phyloP scores from a whole-genome alignment of 768 basidiomycete species.

The Suillus luteus region DNA sequence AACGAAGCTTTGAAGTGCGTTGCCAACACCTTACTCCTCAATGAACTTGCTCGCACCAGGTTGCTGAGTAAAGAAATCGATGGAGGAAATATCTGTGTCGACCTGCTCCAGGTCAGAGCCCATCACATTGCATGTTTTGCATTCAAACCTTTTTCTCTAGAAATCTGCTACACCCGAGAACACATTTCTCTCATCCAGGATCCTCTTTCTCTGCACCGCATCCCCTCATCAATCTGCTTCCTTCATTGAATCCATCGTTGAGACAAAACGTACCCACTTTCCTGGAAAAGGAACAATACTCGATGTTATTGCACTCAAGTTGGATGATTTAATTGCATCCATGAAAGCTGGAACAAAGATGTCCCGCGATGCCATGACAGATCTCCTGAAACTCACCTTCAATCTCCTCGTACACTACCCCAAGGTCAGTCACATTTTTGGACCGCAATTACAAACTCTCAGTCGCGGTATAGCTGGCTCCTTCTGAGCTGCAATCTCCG shows the following conservation, averaged over 20 bases:
- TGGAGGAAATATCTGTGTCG: constrained; percentile 59
- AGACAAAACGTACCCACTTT: constrained; percentile 56
- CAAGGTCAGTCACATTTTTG: constrained; percentile 46
- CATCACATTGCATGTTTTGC: constrained; percentile 18
- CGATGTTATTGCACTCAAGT: constrained; percentile 61
- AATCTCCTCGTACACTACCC: constrained; percentile 84
- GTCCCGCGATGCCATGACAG: constrained; percentile 74
- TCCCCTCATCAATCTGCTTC: constrained; percentile 45
- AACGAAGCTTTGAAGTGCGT: constrained; percentile 74
- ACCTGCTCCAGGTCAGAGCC: constrained; percentile 55
- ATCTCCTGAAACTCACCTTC: constrained; percentile 83
- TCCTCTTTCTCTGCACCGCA: constrained; percentile 74
- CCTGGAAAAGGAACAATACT: constrained; percentile 46
- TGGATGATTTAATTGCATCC: constrained; percentile 54
- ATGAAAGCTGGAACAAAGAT: constrained; percentile 54
- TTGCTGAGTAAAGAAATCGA: constrained; percentile 60
- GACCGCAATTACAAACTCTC: neutral
- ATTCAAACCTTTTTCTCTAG: constrained; percentile 37
- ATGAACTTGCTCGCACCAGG: constrained; percentile 59
- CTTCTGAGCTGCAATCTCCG: constrained; percentile 43
- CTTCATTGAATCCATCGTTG: constrained; percentile 61
- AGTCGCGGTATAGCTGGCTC: constrained; percentile 33
- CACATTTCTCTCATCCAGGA: constrained; percentile 73
- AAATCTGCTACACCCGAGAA: constrained; percentile 62
- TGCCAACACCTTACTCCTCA: constrained; percentile 77